A percentile compares a stretch with the other conserved stretches of the same genome.
These are phyloP conservation scores for Diplodia mutila DNA, from an alignment of 2,329 filamentous ascomycete genomes.

Conservation along the genomic window DNA sequence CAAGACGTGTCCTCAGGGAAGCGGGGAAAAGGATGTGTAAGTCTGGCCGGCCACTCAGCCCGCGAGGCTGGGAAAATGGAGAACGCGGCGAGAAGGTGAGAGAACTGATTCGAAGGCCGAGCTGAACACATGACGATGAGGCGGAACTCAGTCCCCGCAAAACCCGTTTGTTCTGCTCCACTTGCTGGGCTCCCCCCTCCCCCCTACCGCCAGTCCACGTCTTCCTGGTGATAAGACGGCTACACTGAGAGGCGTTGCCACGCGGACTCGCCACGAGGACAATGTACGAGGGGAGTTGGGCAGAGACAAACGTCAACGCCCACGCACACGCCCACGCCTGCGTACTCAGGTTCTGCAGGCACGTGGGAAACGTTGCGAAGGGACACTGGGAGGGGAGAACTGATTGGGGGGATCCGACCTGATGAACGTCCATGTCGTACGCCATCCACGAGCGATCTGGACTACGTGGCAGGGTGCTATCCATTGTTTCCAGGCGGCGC, in stretches of 20 bases:
- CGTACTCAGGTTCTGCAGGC: not conserved
- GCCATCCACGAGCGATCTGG: not conserved
- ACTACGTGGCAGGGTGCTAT: not conserved
- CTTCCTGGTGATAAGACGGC: no score
- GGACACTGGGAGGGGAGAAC: not conserved
- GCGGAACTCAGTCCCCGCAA: not conserved
- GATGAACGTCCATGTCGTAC: not conserved
- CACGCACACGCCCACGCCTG: not conserved
- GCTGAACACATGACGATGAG: not conserved
- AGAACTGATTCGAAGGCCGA: not conserved
- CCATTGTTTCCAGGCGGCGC: not conserved
- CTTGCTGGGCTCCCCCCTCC: not conserved
- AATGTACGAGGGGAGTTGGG: not conserved
- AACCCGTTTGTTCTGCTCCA: not conserved
- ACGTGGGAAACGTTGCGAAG: not conserved
- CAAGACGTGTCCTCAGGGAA: no score
- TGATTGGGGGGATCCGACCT: not conserved
- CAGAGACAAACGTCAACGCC: not conserved
- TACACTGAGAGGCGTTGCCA: not conserved
- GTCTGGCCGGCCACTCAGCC: no score
- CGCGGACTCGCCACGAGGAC: not conserved
- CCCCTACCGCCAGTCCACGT: no score
- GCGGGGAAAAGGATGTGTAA: no score
- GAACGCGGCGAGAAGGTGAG: no score
- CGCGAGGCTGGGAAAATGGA: no score